Percentiles rank a stretch among this genome's conserved stretches.
Evolutionary conservation across 108 stramenopile species (phyloP).

Genomic region (Asterionellopsis glacialis): DNA sequence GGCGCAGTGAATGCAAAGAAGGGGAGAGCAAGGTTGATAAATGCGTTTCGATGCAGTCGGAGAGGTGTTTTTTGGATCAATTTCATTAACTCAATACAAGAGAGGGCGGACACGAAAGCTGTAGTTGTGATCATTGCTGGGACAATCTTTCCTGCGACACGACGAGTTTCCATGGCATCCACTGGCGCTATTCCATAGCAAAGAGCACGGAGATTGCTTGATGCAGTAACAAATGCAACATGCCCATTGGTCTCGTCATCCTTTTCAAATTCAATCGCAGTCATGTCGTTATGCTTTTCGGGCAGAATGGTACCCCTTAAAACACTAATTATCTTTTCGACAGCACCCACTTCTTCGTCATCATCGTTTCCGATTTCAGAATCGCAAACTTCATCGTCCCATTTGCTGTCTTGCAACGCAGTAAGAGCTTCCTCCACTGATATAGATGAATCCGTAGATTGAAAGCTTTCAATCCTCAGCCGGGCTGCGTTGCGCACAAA

Average conservation of each 20-base stretch:
- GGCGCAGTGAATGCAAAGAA: constrained; percentile 95
- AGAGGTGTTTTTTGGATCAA: constrained; percentile 75
- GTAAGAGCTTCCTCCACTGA: constrained; percentile 35
- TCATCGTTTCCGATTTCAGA: constrained; percentile 49
- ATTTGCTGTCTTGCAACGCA: constrained; percentile 44
- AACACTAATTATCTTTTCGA: not conserved
- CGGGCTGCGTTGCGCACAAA: constrained; percentile 75
- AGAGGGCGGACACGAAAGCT: constrained; percentile 91
- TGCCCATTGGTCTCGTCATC: constrained; percentile 96
- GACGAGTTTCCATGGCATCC: constrained; percentile 89
- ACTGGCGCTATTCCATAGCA: constrained; percentile 93
- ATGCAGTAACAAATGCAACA: constrained; percentile 89
- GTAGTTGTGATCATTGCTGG: constrained; percentile 99
- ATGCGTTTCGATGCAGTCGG: constrained; percentile 83
- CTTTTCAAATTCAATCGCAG: constrained; percentile 85
- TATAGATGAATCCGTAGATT: constrained; percentile 19
- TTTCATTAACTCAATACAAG: constrained; percentile 92
- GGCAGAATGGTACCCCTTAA: not conserved
- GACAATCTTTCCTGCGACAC: constrained; percentile 96
- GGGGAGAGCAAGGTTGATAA: constrained; percentile 91
- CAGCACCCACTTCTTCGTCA: constrained; percentile 7
- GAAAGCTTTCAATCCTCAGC: constrained; percentile 61
- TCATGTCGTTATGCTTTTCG: constrained; percentile 7
- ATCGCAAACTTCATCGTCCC: constrained; percentile 54
- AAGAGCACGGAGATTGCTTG: constrained; percentile 91